Evolutionary conservation across 2,329 filamentous ascomycete genomes (phyloP).

Genomic region (Bipolaris cookei): DNA sequence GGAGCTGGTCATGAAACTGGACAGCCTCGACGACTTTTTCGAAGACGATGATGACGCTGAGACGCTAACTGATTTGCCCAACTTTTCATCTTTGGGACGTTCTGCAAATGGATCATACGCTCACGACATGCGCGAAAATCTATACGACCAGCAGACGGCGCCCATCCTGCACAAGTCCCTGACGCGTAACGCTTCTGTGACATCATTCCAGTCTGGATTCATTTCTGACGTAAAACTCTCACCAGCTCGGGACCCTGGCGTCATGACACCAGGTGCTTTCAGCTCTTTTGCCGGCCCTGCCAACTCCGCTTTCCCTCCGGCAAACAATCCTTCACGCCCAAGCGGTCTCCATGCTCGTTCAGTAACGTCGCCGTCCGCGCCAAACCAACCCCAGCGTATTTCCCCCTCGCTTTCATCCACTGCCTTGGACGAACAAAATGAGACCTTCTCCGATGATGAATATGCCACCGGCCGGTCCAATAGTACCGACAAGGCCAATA

Average conservation of each 20-base stretch:
- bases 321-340: constrained; percentile 57
- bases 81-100: constrained; percentile 42
- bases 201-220: constrained; percentile 87
- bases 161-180: constrained; percentile 87
- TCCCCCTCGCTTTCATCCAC: constrained; percentile 63
- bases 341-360: constrained; percentile 75
- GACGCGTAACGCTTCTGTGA: constrained; percentile 71
- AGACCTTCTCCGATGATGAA: constrained; percentile 80
- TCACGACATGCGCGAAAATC: constrained; percentile 64
- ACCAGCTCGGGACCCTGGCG: constrained; percentile 59
- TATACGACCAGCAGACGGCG: constrained; percentile 92
- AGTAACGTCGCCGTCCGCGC: constrained; percentile 76
- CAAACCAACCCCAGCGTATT: constrained; percentile 52
- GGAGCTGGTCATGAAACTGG: constrained; percentile 72
- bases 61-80: constrained; percentile 41
- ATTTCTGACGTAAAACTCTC: constrained; percentile 69
- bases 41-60: constrained; percentile 53
- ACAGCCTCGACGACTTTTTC: constrained; percentile 63
- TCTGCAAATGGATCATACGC: constrained; percentile 37
- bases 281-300: constrained; percentile 46
- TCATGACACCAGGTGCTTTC: constrained; percentile 65
- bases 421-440: constrained; percentile 78
- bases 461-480: constrained; percentile 56
- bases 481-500: constrained; percentile 29
- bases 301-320: constrained; percentile 27